phyloP scores from a whole-genome alignment of 1,284 basidiomycete species.

The Volvariella volvacea region DNA sequence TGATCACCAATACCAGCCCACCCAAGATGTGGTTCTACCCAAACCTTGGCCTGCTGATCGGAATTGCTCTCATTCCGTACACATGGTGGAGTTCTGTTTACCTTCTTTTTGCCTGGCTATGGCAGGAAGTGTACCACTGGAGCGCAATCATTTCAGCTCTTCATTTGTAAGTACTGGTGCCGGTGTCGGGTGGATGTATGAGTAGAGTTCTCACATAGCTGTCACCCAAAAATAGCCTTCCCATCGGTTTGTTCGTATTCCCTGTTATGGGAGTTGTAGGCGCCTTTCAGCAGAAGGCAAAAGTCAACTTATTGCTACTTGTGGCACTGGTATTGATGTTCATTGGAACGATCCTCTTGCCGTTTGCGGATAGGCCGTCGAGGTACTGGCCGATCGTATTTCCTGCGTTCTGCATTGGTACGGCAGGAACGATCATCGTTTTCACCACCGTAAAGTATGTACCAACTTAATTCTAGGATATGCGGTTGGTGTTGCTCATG shows the following conservation, averaged over 20 bases:
- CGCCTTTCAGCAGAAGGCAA: constrained; percentile 26
- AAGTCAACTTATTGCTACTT: constrained; percentile 39
- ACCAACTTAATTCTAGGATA: constrained; percentile 4
- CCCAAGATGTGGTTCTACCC: constrained; percentile 34
- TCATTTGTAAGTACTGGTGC: constrained; percentile 28
- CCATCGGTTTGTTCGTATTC: constrained; percentile 30
- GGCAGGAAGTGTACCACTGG: constrained; percentile 34
- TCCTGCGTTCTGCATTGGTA: constrained; percentile 43
- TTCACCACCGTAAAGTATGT: constrained; percentile 32
- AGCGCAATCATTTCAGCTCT: constrained; percentile 29
- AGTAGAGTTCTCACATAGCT: too few species aligned
- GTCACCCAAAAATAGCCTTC: too few species aligned
- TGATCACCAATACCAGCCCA: constrained; percentile 17
- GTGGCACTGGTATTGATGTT: constrained; percentile 29
- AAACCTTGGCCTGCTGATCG: constrained; percentile 34
- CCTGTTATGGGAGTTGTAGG: constrained; percentile 31
- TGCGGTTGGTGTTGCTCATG: neutral
- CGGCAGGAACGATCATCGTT: constrained; percentile 26
- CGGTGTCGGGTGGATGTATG: too few species aligned
- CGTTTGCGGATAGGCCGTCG: constrained; percentile 29
- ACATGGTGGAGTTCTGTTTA: constrained; percentile 36
- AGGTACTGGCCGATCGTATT: constrained; percentile 42
- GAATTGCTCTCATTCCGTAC: constrained; percentile 30
- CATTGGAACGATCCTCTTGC: constrained; percentile 35
- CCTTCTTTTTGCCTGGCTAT: constrained; percentile 30